Conservation (phyloP, 129 eudicot species). For the Flaveria trinervia region DNA sequence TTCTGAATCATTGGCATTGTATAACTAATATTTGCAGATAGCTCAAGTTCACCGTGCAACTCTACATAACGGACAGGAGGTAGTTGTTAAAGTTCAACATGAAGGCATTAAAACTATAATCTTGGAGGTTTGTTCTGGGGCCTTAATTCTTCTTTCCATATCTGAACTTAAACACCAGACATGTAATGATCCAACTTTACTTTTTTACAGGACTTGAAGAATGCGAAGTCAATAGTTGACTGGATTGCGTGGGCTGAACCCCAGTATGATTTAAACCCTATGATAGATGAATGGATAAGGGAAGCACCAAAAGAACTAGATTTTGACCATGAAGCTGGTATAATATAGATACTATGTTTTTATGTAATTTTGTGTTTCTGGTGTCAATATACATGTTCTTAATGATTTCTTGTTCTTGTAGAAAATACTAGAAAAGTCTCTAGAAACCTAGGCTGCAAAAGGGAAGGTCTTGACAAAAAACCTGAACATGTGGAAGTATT, state of each 20-base stretch:
- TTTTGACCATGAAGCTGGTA: slow-evolving; percentile 97
- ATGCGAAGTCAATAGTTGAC: slow-evolving; percentile 89
- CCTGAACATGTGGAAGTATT: slow-evolving; percentile 72
- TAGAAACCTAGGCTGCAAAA: slow-evolving; percentile 76
- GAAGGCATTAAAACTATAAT: slow-evolving; percentile 79
- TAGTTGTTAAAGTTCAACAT: slow-evolving; percentile 97
- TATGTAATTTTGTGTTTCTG: slow-evolving; percentile 3
- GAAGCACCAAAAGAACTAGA: slow-evolving; percentile 97
- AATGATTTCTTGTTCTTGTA: slow-evolving; percentile 42
- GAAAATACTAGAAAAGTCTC: slow-evolving; percentile 85
- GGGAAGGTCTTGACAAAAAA: slow-evolving; percentile 37
- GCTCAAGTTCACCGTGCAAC: slow-evolving; percentile 99
- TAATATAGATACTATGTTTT: background rate
- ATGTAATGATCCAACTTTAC: slow-evolving; percentile 3
- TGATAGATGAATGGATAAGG: slow-evolving; percentile 98
- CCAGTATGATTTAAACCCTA: slow-evolving; percentile 88
- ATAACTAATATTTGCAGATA: slow-evolving; percentile 50
- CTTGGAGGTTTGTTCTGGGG: slow-evolving; percentile 63
- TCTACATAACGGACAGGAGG: slow-evolving; percentile 75
- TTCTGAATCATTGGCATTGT: background rate
- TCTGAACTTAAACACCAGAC: background rate
- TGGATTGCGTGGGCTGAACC: slow-evolving; percentile 99
- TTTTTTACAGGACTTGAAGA: slow-evolving; percentile 79
- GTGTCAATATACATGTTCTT: slow-evolving; percentile 22
- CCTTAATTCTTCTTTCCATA: background rate